These are phyloP conservation scores for Apiospora koreana DNA, from an alignment of 2,329 filamentous ascomycete species.

Conservation along the genomic window DNA sequence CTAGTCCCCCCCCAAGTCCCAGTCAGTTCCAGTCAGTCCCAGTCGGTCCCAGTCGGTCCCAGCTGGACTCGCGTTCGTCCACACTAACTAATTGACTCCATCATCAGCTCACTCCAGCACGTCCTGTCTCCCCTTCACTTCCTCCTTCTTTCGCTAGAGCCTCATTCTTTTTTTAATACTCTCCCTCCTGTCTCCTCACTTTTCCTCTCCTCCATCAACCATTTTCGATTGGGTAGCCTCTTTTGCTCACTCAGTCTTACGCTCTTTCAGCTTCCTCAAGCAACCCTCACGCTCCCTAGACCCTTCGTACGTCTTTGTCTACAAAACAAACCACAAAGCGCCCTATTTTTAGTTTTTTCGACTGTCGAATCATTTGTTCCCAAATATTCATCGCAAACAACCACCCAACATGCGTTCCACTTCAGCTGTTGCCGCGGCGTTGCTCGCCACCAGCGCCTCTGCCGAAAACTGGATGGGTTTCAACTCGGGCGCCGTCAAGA, in stretches of 20 bases:
- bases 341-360: neutral
- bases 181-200: neutral
- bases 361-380: neutral
- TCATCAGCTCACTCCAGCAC: neutral
- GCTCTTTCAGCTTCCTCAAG: neutral
- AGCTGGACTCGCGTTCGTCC: slow-evolving; percentile 1
- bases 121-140: neutral
- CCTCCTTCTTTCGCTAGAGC: neutral
- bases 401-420: slow-evolving; percentile 42
- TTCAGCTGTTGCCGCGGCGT: slow-evolving; percentile 37
- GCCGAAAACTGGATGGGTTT: slow-evolving; percentile 53
- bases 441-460: slow-evolving; percentile 38
- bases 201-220: neutral
- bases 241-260: slow-evolving; percentile 5
- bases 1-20: neutral
- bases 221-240: neutral
- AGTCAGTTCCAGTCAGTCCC: too few species aligned
- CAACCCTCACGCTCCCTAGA: neutral
- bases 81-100: neutral
- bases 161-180: slow-evolving; percentile 5
- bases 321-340: neutral
- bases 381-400: neutral
- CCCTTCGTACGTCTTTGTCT: neutral
- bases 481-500: slow-evolving; percentile 51
- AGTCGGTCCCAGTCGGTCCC: too few species aligned